phyloP scores from a whole-genome alignment of 176 grass and related monocot species.

The Dactylis glomerata region DNA sequence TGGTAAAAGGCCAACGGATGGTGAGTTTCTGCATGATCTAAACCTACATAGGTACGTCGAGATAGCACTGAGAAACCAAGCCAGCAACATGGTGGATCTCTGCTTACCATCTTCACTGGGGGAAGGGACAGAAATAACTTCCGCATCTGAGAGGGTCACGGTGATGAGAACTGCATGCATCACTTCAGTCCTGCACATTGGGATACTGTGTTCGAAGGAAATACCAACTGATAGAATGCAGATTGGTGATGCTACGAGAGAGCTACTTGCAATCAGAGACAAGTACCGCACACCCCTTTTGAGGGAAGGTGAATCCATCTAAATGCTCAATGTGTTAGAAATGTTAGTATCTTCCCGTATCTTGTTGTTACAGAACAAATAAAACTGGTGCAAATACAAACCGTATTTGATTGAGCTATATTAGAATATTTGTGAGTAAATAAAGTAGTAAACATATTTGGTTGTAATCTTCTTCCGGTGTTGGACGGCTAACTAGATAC shows the following conservation, averaged over 20 bases:
- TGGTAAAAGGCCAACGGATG: constrained; percentile 21
- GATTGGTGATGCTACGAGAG: background rate
- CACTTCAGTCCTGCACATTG: background rate
- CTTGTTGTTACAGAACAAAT: too few species aligned
- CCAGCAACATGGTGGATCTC: background rate
- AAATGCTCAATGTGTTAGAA: background rate
- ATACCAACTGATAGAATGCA: background rate
- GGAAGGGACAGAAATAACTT: background rate
- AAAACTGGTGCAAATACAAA: too few species aligned
- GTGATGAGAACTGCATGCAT: background rate
- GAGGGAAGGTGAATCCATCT: background rate
- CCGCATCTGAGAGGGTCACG: background rate
- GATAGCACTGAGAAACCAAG: background rate
- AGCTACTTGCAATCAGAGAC: background rate
- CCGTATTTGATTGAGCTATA: too few species aligned
- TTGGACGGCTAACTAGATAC: too few species aligned
- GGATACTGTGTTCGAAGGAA: background rate
- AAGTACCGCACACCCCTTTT: background rate
- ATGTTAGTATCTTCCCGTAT: too few species aligned
- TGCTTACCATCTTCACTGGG: background rate
- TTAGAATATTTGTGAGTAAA: too few species aligned
- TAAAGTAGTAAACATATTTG: too few species aligned
- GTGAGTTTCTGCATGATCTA: background rate
- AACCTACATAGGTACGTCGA: background rate
- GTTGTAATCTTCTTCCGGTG: too few species aligned